A percentile compares a stretch with the other conserved stretches of the same genome.
These are phyloP conservation scores for Sutorius australiensis DNA, from an alignment of 768 basidiomycete species.

Conservation along the genomic window DNA sequence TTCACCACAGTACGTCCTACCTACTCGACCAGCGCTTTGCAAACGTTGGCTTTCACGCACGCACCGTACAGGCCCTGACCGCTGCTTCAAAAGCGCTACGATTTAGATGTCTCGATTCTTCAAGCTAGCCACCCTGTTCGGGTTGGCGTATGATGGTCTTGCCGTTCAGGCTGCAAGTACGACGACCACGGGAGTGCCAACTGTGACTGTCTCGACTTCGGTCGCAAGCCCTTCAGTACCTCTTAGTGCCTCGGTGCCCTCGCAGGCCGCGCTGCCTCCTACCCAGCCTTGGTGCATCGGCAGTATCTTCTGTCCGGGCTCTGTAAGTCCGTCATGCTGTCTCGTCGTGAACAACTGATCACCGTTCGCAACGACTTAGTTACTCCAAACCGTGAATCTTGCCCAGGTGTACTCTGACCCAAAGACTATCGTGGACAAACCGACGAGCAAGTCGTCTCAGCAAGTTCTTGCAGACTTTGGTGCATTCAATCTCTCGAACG, in stretches of 20 bases:
- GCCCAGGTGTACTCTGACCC: constrained; percentile 72
- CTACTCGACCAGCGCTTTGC: not conserved
- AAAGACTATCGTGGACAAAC: constrained; percentile 90
- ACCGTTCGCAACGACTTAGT: constrained; percentile 32
- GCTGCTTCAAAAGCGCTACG: not conserved
- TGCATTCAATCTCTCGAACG: constrained; percentile 32
- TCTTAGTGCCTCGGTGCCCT: constrained; percentile 51
- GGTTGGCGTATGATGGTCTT: constrained; percentile 9
- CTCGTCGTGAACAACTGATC: not conserved
- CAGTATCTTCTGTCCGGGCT: constrained; percentile 77
- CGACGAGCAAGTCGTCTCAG: constrained; percentile 64
- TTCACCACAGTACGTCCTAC: not conserved
- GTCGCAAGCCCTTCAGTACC: constrained; percentile 61
- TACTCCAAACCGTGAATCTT: constrained; percentile 83
- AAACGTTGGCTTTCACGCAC: not conserved
- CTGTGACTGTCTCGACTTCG: constrained; percentile 53
- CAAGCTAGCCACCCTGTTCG: constrained; percentile 11
- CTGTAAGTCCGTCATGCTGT: constrained; percentile 40
- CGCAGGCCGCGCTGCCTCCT: constrained; percentile 62
- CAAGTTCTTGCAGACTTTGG: constrained; percentile 69
- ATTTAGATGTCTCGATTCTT: constrained; percentile 32
- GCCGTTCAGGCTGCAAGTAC: constrained; percentile 17
- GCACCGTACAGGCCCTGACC: not conserved
- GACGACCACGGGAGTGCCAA: constrained; percentile 21
- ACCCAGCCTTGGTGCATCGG: constrained; percentile 73